Percentiles rank a stretch among this genome's conserved stretches.
These are phyloP conservation scores for Pseudoneurospora amorphoporcata DNA, from an alignment of 495 filamentous ascomycete genomes.

Conservation along the genomic window DNA sequence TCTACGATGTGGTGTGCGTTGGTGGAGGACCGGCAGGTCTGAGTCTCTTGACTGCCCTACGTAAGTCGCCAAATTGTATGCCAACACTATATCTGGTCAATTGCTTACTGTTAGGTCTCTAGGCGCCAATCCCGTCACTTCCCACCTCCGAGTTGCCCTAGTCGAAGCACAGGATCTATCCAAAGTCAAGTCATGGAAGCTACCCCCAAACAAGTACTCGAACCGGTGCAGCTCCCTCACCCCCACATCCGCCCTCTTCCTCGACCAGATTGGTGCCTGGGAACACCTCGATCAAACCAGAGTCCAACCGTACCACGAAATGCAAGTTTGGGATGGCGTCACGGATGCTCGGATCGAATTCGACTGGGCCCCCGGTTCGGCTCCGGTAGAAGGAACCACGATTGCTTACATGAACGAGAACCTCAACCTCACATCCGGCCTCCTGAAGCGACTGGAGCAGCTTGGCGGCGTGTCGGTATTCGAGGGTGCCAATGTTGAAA, in stretches of 20 bases:
- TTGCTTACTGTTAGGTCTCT: not conserved
- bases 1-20: conserved; percentile 93
- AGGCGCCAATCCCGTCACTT: conserved; percentile 62
- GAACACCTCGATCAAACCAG: conserved; percentile 54
- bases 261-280: conserved; percentile 80
- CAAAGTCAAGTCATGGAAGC: conserved; percentile 51
- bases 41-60: conserved; percentile 74
- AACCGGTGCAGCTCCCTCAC: conserved; percentile 94
- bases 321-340: conserved; percentile 96
- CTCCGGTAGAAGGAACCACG: conserved; percentile 32
- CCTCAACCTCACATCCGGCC: conserved; percentile 66
- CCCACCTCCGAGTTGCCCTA: conserved; percentile 72
- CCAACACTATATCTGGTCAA: not conserved
- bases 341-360: conserved; percentile 81
- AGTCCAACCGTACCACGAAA: conserved; percentile 81
- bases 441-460: conserved; percentile 59
- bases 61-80: conserved; percentile 37
- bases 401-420: conserved; percentile 98
- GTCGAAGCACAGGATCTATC: conserved; percentile 78
- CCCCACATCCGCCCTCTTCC: conserved; percentile 63
- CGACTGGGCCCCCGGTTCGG: conserved; percentile 52
- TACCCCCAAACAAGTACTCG: conserved; percentile 63
- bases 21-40: conserved; percentile 95
- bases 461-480: conserved; percentile 59
- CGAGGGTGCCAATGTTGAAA: conserved; percentile 63